A percentile compares a stretch with the other conserved stretches of the same genome.
These are phyloP conservation scores for Penicillium coprophilum DNA, from an alignment of 495 filamentous ascomycete species.

Conservation along the genomic window DNA sequence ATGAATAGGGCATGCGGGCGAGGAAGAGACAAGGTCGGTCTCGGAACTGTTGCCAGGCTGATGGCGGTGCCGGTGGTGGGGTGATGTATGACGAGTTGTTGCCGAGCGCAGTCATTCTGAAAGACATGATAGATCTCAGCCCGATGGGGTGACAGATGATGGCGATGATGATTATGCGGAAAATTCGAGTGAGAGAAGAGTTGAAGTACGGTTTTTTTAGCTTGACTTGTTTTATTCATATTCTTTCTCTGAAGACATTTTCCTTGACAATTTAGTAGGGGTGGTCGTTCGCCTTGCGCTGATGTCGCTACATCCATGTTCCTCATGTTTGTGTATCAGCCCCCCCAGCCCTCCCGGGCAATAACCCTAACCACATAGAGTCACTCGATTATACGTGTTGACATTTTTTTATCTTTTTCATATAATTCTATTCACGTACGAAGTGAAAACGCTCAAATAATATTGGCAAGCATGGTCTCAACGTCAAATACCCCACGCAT, in stretches of 20 bases:
- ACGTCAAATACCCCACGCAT: too few relatives aligned
- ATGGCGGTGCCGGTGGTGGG: neutral
- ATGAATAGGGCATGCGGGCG: conserved; percentile 1
- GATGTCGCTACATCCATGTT: too few relatives aligned
- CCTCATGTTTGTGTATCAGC: neutral
- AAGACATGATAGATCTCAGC: neutral
- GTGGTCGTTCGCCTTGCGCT: neutral
- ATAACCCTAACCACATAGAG: too few relatives aligned
- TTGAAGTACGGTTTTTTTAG: neutral
- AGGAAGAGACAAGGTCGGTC: neutral
- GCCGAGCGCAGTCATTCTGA: neutral
- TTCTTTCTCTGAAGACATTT: neutral
- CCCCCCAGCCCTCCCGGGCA: too few relatives aligned
- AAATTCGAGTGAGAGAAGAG: neutral
- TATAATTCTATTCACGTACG: too few relatives aligned
- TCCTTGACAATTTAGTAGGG: neutral
- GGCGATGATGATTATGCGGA: neutral
- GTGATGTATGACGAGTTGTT: neutral
- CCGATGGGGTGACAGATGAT: neutral
- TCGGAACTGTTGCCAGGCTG: neutral
- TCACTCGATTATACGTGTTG: too few relatives aligned
- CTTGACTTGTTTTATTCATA: neutral
- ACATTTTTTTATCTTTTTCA: too few relatives aligned
- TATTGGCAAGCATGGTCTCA: too few relatives aligned
- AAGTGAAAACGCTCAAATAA: too few relatives aligned